Evolutionary conservation across 805 yeast species (phyloP).

Genomic region (Saturnispora mendoncae): DNA sequence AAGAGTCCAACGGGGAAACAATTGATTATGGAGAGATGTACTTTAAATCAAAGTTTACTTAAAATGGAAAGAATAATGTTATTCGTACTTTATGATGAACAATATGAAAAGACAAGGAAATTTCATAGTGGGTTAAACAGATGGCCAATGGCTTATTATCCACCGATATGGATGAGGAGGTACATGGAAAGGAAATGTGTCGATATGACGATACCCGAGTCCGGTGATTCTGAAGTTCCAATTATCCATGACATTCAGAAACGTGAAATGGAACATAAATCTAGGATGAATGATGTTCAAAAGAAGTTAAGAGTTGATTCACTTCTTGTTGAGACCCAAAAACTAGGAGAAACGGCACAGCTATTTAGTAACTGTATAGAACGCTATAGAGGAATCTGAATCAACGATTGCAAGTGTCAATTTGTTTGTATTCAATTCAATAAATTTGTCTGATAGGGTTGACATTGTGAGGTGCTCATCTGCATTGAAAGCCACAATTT

Average conservation of each 20-base stretch:
- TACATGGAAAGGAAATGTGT: constrained; percentile 2
- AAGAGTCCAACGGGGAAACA: background rate
- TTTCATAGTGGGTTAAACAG: constrained; percentile 2
- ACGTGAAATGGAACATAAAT: background rate
- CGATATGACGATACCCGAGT: background rate
- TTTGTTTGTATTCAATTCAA: background rate
- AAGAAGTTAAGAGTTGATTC: background rate
- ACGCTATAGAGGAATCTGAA: constrained; percentile 8
- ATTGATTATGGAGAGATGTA: background rate
- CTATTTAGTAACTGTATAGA: constrained; percentile 8
- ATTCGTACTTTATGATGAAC: constrained; percentile 6
- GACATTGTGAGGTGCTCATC: constrained; percentile 1
- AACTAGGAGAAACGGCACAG: background rate
- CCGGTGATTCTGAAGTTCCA: background rate
- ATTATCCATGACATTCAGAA: constrained; percentile 5
- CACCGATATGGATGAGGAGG: constrained; percentile 8
- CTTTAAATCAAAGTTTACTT: background rate
- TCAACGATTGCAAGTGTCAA: constrained; percentile 4
- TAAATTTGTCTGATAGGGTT: background rate
- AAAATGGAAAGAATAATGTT: constrained; percentile 4
- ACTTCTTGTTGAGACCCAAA: background rate
- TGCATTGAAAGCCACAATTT: background rate
- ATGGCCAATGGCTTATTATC: constrained; percentile 9
- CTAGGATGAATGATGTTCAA: background rate
- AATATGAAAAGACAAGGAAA: constrained; percentile 4